These are phyloP conservation scores for Heracleum sosnowskyi DNA, from an alignment of 129 eudicot species.

Conservation along the genomic window DNA sequence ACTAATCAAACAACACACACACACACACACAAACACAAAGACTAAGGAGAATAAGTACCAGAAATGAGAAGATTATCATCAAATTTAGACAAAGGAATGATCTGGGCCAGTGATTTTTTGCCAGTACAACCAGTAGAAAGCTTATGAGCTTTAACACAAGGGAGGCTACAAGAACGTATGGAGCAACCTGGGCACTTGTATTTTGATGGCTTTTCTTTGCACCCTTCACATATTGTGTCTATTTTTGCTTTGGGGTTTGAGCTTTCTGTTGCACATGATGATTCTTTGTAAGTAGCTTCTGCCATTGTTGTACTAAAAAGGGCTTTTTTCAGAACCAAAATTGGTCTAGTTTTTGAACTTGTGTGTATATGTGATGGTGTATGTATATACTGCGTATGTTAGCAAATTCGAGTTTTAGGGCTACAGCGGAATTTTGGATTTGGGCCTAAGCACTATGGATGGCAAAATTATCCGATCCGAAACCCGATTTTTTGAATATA, in stretches of 20 bases:
- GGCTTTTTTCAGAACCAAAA: not conserved
- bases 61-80: conserved; percentile 70
- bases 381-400: not conserved
- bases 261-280: not conserved
- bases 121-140: conserved; percentile 64
- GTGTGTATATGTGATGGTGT: not conserved
- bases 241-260: not conserved
- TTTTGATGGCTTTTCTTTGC: conserved; percentile 53
- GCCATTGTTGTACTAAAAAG: not conserved
- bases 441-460: too few species aligned
- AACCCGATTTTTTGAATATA: too few species aligned
- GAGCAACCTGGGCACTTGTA: conserved; percentile 95
- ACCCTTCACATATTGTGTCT: conserved; percentile 44
- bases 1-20: not conserved
- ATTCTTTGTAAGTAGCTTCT: not conserved
- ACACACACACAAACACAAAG: not conserved
- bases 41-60: conserved; percentile 23
- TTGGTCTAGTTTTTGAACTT: not conserved
- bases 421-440: not conserved
- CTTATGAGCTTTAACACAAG: conserved; percentile 93
- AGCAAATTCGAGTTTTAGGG: not conserved
- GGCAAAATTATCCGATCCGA: too few species aligned
- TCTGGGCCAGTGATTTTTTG: conserved; percentile 41
- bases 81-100: conserved; percentile 72
- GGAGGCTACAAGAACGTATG: conserved; percentile 78